phyloP scores from a whole-genome alignment of 192 early-diverging fungal genomes.

The Gamsiella multidivaricata region DNA sequence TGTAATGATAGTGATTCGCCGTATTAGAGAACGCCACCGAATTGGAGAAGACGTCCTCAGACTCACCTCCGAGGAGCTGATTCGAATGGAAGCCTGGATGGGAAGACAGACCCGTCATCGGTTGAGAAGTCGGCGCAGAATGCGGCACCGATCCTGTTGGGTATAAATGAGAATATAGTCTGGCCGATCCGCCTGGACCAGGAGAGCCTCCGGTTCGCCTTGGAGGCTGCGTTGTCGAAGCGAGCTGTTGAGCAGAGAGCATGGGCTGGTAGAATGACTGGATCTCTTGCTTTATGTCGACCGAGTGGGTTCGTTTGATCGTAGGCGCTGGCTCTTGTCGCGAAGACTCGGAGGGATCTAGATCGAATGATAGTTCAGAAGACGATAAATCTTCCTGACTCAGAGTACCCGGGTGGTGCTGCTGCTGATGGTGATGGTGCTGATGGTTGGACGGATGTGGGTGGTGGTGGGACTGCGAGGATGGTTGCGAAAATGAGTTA shows the following conservation, averaged over 20 bases:
- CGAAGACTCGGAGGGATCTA: constrained; percentile 13
- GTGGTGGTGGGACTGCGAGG: constrained; percentile 20
- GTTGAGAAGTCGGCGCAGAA: constrained; percentile 1
- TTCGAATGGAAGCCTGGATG: constrained; percentile 18
- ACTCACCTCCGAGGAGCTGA: constrained; percentile 19
- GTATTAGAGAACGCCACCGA: constrained; percentile 7
- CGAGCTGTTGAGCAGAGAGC: constrained; percentile 20
- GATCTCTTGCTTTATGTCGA: constrained; percentile 40
- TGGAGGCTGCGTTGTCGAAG: constrained; percentile 3
- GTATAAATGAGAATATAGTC: constrained; percentile 10
- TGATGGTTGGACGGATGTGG: constrained; percentile 9
- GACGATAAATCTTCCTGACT: constrained; percentile 20
- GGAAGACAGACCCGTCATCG: constrained; percentile 2
- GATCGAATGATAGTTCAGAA: constrained; percentile 21
- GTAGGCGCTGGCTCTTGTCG: constrained; percentile 8
- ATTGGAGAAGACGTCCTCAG: constrained; percentile 26
- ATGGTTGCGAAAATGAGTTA: not conserved
- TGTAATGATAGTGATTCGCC: constrained; percentile 16
- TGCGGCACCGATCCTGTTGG: not conserved
- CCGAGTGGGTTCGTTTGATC: constrained; percentile 26
- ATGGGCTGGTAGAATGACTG: constrained; percentile 37
- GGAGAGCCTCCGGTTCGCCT: constrained; percentile 21
- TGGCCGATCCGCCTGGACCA: not conserved
- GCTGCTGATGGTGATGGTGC: constrained; percentile 27
- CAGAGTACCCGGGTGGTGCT: not conserved